Evolutionary conservation across 441 rosid genomes (phyloP).

Genomic region (Populus hybrid): DNA sequence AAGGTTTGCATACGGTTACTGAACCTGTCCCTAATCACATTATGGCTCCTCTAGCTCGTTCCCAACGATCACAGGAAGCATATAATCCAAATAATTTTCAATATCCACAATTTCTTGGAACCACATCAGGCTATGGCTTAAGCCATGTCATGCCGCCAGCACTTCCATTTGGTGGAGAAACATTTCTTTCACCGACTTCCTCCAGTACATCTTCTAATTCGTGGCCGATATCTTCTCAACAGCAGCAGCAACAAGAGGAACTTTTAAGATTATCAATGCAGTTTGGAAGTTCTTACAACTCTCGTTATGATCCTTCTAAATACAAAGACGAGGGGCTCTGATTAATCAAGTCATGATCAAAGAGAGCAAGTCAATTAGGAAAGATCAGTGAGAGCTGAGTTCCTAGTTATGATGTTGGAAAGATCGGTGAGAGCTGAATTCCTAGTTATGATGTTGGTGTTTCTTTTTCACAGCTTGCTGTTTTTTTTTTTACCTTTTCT

Average conservation of each 20-base stretch:
- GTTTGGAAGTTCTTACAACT: conserved; percentile 40
- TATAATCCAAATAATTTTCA: conserved; percentile 18
- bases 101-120: conserved; percentile 27
- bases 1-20: background rate
- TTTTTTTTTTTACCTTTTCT: background rate
- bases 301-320: conserved; percentile 24
- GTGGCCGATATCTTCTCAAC: conserved; percentile 35
- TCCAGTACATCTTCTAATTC: conserved; percentile 18
- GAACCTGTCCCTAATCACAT: conserved; percentile 4
- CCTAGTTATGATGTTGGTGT: background rate
- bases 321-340: conserved; percentile 11
- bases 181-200: conserved; percentile 10
- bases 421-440: background rate
- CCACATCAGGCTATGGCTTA: conserved; percentile 10
- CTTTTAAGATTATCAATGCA: conserved; percentile 33
- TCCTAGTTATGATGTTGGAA: background rate
- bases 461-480: background rate
- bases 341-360: conserved; percentile 6
- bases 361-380: background rate
- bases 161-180: conserved; percentile 14
- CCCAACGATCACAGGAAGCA: conserved; percentile 9
- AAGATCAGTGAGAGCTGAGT: background rate
- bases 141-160: conserved; percentile 14
- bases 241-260: conserved; percentile 32
- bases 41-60: conserved; percentile 12